Percentiles rank a stretch among this genome's conserved stretches.
Conservation (phyloP, 2,329 filamentous ascomycete species). For the Pseudogymnoascus sp. region DNA sequence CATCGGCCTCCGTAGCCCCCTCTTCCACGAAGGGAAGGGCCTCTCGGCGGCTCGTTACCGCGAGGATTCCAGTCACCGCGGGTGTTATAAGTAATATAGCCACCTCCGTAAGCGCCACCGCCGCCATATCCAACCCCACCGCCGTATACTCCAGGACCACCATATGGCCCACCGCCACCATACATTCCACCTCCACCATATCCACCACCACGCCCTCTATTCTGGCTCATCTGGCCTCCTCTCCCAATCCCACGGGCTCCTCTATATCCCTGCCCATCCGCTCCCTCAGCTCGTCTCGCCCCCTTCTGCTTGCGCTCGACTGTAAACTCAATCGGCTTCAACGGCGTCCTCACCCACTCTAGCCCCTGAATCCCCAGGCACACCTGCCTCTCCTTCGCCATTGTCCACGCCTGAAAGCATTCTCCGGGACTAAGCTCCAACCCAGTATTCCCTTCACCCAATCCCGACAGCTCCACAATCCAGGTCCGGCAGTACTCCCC, state of each 20-base stretch:
- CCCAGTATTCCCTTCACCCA: conserved; percentile 31
- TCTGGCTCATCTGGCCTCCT: neutral
- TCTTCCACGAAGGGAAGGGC: neutral
- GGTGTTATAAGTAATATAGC: neutral
- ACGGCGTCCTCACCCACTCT: conserved; percentile 58
- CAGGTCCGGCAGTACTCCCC: conserved; percentile 65
- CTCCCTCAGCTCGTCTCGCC: neutral
- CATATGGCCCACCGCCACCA: neutral
- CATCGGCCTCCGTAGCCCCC: neutral
- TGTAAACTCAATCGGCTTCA: conserved; percentile 57
- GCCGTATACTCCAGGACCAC: neutral
- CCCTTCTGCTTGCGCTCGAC: conserved; percentile 32
- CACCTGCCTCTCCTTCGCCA: conserved; percentile 49
- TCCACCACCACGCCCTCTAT: neutral
- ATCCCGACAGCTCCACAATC: conserved; percentile 56
- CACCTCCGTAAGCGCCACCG: neutral
- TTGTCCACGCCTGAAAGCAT: conserved; percentile 63
- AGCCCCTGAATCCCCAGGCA: conserved; percentile 47
- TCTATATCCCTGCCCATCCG: neutral
- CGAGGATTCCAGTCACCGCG: neutral
- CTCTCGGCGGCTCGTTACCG: neutral
- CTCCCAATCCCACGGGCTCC: neutral
- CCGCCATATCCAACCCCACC: neutral
- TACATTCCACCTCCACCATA: neutral
- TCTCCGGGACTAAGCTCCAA: conserved; percentile 29